Evolutionary conservation across 306 rosid genomes (phyloP), one percentile per base, ranked within the genome.

Genomic region (Prosopis cineraria): DNA sequence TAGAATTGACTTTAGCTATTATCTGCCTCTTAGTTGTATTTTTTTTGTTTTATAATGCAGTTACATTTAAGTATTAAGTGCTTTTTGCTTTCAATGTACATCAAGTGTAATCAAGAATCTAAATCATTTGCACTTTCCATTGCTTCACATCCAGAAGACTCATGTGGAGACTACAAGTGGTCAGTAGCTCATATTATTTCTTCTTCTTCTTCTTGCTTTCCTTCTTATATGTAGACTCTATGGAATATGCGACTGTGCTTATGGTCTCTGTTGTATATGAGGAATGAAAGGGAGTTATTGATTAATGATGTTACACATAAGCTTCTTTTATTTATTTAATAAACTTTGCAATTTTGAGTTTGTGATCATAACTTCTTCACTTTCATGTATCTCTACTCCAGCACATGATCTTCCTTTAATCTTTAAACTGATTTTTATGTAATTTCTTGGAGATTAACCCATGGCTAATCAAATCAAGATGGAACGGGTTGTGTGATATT

Each of bases 51-150:
- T n/a, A 12, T 62, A 48, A 17, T 16, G 2, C 47, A 7, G 11
- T 16, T 48, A 30, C 29, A 72, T 64, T 27, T 34, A 20, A 62
- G 58, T 34, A 31, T 27, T 59, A 29, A 47, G 45, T 17, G n/a
- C 20, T n/a, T 72, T 64, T 48, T 45, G 34, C 39, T 63, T 64
- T 68, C 68, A 47, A 59, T 68, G 53, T 59, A 74, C 62, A 20
- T 82, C 80, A 25, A 30, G 40, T 39, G 37, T 36, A 37, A 67
- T 63, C 55, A 75, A 27, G 72, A 31, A 62, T 78, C 36, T 30
- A 40, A 45, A 1, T 47, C 30, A 14, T 17, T 0, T 77, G 2
- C 31, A 3, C 53, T 48, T 0, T 52, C 56, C 40, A 3, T 43
- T 30, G 43, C 56, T 72, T 72, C 63, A 9, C 10, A 43, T 63